phyloP scores from a whole-genome alignment of 306 rosid species.

The Gleditsia sinensis region DNA sequence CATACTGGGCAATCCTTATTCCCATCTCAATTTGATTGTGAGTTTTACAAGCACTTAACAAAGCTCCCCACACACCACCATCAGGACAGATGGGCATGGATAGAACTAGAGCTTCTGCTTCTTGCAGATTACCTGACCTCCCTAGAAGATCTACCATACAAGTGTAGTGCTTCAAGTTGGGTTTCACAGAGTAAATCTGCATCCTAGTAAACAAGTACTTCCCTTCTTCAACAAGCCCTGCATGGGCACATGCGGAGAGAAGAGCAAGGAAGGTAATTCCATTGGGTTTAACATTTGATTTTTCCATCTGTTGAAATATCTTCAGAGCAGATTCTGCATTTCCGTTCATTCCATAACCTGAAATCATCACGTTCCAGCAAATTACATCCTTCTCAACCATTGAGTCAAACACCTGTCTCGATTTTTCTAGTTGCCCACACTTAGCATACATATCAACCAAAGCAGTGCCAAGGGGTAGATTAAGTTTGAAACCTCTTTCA shows the following conservation, averaged over 20 bases:
- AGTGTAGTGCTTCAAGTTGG: constrained; percentile 78
- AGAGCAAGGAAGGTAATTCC: constrained; percentile 71
- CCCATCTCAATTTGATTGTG: constrained; percentile 68
- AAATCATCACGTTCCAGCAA: constrained; percentile 79
- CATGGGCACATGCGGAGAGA: constrained; percentile 73
- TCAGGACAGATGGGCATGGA: constrained; percentile 82
- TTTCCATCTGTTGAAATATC: constrained; percentile 63
- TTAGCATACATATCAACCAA: constrained; percentile 83
- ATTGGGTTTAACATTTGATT: constrained; percentile 62
- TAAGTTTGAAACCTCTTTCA: constrained; percentile 50
- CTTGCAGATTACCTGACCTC: constrained; percentile 69
- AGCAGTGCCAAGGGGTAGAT: constrained; percentile 63
- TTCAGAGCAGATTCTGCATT: constrained; percentile 59
- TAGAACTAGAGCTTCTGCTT: constrained; percentile 66
- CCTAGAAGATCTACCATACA: constrained; percentile 87
- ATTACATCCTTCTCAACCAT: constrained; percentile 65
- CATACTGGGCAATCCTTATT: constrained; percentile 60
- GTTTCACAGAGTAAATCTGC: constrained; percentile 52
- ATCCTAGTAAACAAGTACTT: constrained; percentile 53
- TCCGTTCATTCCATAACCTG: constrained; percentile 77
- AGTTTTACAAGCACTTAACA: constrained; percentile 73
- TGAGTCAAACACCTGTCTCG: constrained; percentile 60
- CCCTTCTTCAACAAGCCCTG: constrained; percentile 76
- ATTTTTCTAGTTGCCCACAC: constrained; percentile 69
- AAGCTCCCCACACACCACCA: constrained; percentile 75